Evolutionary conservation across 2,329 filamentous ascomycete genomes (phyloP), one percentile per base, ranked within the genome.

Genomic region (Domatiomyces globalis): DNA sequence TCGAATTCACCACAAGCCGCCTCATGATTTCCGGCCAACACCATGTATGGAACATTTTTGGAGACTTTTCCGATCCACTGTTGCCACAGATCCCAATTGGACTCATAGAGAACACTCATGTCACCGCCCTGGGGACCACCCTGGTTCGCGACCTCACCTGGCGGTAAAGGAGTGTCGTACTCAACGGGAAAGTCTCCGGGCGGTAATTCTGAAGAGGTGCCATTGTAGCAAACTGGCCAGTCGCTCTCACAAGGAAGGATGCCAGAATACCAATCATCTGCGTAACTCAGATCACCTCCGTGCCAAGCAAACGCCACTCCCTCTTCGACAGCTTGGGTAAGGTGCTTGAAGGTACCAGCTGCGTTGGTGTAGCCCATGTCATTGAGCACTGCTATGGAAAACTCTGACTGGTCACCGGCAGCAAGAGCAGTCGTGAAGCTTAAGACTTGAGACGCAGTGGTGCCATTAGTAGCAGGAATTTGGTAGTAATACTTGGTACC

Each of bases 321-420:
- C n/a, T 73, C 66, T n/a, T 68, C 61, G 42, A 66, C 66, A 4
- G 65, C 69, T 39, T 68, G 57, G 36, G 58, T 60, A 12, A 76
- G 63, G 45, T 74, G 64, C 54, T 68, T 64, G 62, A 68, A 68
- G 1, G 73, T 76, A 15, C 73, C 73, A 1, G 65, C 61, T 17
- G 73, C 73, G 48, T 76, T 76, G 45, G 72, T 75, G 62, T 75
- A 75, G 6, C 73, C 73, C 73, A 77, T 75, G 54, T 77, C 74
- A 54, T 74, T 74, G 42, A 76, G 55, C 1, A 76, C 68, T 18
- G 71, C 72, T 12, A 75, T 62, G 4, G 64, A 66, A 60, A 76
- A 76, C 9, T 64, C 58, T 4, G 59, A 63, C 0, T 56, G 51
- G 53, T 72, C 67, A 48, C 74, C 74, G 22, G 70, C 66, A 6